Base-by-base conservation (phyloP, 2,329 filamentous ascomycete genomes). In the Talaromyces sp. region DNA sequence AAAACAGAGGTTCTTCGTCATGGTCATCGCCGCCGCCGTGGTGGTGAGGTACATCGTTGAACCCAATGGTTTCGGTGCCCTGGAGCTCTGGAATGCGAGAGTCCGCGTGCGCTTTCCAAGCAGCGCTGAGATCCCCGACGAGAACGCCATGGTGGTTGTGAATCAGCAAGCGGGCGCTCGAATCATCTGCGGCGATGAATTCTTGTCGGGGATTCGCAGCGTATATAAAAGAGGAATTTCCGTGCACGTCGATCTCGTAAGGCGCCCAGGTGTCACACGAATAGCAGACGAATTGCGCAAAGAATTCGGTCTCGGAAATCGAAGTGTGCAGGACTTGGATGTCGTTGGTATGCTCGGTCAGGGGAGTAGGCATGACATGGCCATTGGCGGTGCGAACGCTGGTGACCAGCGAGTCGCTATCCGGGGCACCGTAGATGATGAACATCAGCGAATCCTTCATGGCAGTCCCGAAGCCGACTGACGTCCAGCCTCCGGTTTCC, bases 191-290 rank as follows among this genome's bases (percentile, higher is more conserved):
- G 57, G 76, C 81, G 36, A 70, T 70, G 11, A 73, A 64, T 15
- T 70, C 66, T 51, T 78, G 78, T n/a, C 70, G 67, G 6, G 81
- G 81, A 0, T 85, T 85, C 27, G 81, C 73, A n/a, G 83, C 85
- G 67, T 80, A 88, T 57, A 86, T 81, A 70, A 81, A 84, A 47
- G 75, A 75, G 13, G 74, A 70, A 9, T 72, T 73, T 47, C 76
- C 79, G 10, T 70, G 73, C n/a, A 83, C 74, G 64, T 87, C 78
- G 62, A 87, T 70, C 4, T 71, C 69, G 7, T 70, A 70, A n/a
- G 61, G 36, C 28, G 57, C 55, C 83, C 83, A 86, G 42, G 71
- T 76, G 30, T 81, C 78, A 65, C 82, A 87, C 66, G 81, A 78
- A 52, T 66, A 73, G 73, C 85, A 87, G 33, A 77, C 77, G 1